Percentiles rank a stretch among this genome's conserved stretches.
Conservation (phyloP, 441 rosid genomes). For the Erysimum pusillum region DNA sequence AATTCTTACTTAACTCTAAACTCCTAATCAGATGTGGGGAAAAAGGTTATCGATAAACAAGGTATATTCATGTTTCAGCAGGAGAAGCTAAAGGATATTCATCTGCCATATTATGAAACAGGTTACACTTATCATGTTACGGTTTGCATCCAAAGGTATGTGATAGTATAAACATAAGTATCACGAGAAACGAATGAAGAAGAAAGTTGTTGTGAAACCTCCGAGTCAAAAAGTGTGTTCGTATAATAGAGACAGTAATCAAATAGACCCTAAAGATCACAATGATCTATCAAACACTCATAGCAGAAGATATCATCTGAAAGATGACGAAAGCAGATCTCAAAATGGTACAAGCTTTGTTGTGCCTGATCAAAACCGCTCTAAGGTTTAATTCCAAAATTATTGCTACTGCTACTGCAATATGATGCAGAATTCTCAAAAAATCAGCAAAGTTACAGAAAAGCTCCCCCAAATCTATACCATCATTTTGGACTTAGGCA, state of each 20-base stretch:
- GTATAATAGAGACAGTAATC: constrained; percentile 4
- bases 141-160: constrained; percentile 12
- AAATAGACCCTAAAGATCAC: background rate
- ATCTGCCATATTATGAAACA: background rate
- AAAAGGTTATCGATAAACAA: background rate
- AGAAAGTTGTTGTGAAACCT: no score
- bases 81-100: background rate
- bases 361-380: background rate
- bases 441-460: background rate
- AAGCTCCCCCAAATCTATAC: background rate
- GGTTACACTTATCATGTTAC: background rate
- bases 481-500: background rate
- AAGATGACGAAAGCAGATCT: background rate
- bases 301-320: constrained; percentile 5
- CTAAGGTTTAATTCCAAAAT: background rate
- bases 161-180: background rate
- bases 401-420: background rate
- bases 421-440: background rate
- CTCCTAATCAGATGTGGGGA: background rate
- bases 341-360: background rate
- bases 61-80: constrained; percentile 8
- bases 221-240: background rate
- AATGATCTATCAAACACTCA: constrained; percentile 20
- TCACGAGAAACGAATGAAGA: no score
- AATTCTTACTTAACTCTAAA: background rate